Evolutionary conservation across 768 basidiomycete genomes (phyloP).

Genomic region (Pleurotus salmoneostramineus): DNA sequence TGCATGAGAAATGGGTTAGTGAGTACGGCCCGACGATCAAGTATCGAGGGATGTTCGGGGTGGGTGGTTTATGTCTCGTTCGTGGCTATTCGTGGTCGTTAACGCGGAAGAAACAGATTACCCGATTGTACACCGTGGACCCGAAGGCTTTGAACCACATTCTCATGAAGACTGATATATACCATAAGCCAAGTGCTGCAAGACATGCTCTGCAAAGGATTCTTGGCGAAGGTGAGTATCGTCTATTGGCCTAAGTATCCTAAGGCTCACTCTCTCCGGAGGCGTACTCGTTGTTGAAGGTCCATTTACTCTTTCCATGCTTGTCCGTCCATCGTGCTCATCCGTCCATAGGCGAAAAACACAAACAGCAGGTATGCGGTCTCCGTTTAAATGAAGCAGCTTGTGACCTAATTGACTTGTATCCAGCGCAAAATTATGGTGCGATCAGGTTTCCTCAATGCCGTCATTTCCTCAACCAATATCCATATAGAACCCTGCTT

Average conservation of each 20-base stretch:
- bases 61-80: constrained; percentile 17
- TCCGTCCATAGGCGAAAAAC: constrained; percentile 10
- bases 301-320: neutral
- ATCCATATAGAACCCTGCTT: constrained; percentile 36
- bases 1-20: constrained; percentile 44
- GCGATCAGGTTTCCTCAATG: neutral
- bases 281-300: constrained; percentile 30
- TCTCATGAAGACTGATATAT: constrained; percentile 36
- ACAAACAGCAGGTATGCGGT: constrained; percentile 15
- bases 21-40: constrained; percentile 44
- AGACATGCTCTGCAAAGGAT: constrained; percentile 23
- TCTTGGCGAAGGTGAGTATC: constrained; percentile 19
- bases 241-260: neutral
- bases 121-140: constrained; percentile 41
- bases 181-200: constrained; percentile 34
- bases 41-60: constrained; percentile 41
- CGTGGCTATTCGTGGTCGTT: neutral
- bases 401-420: neutral
- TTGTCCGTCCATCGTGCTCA: no score
- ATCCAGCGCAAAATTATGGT: constrained; percentile 22
- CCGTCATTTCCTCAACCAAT: neutral
- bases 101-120: constrained; percentile 11
- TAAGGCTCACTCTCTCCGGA: constrained; percentile 6
- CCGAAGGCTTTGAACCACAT: constrained; percentile 46
- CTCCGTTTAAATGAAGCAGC: neutral